Conservation (phyloP, 2,329 filamentous ascomycete species). For the Fusarium robinianum region DNA sequence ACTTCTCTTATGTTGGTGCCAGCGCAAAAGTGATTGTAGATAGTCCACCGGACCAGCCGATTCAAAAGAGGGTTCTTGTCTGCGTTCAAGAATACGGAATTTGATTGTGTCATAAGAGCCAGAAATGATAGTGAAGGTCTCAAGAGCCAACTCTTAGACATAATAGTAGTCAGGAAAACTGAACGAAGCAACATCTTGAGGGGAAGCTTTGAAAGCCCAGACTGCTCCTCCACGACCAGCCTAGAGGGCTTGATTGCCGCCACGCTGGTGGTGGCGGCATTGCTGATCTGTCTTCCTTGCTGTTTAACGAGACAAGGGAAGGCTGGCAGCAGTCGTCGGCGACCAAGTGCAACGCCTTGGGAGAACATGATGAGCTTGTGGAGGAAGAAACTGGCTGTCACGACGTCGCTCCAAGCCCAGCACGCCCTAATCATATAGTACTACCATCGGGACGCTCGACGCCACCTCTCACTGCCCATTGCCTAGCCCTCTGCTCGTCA, state of each 20-base stretch:
- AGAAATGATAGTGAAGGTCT: slow-evolving; percentile 34
- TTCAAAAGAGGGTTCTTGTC: slow-evolving; percentile 47
- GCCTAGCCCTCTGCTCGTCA: too few species aligned
- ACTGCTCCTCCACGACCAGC: background rate
- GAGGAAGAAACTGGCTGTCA: background rate
- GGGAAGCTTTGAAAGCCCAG: slow-evolving; percentile 30
- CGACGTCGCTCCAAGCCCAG: background rate
- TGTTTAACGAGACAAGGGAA: background rate
- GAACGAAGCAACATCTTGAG: slow-evolving; percentile 33
- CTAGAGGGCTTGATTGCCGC: slow-evolving; percentile 5
- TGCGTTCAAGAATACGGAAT: slow-evolving; percentile 47
- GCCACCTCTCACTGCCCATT: too few species aligned
- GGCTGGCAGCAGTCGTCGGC: background rate
- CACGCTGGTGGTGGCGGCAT: slow-evolving; percentile 12
- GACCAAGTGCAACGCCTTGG: background rate
- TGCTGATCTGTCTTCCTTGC: slow-evolving; percentile 1
- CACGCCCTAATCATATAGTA: too few species aligned
- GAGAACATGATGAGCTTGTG: slow-evolving; percentile 15
- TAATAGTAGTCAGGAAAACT: slow-evolving; percentile 34
- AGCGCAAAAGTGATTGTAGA: slow-evolving; percentile 63
- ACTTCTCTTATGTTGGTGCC: slow-evolving; percentile 55
- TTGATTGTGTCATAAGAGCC: slow-evolving; percentile 33
- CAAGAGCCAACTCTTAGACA: slow-evolving; percentile 33
- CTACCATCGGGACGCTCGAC: too few species aligned
- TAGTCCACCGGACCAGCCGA: slow-evolving; percentile 48